These are phyloP conservation scores for Glonium stellatum DNA, from an alignment of 495 filamentous ascomycete genomes.

Conservation along the genomic window DNA sequence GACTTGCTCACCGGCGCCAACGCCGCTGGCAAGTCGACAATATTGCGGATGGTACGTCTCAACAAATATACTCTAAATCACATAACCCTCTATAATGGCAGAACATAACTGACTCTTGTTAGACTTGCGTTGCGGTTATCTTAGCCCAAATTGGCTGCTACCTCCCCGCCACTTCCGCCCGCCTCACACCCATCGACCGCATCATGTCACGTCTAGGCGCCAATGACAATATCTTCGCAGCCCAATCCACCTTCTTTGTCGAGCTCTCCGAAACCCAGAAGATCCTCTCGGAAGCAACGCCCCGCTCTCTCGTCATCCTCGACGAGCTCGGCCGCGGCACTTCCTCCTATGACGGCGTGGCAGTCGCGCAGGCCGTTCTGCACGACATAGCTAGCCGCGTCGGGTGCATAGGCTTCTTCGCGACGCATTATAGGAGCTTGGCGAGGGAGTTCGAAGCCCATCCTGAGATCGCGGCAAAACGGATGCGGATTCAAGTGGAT, in stretches of 20 bases:
- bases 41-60: constrained; percentile 78
- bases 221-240: constrained; percentile 98
- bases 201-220: constrained; percentile 99
- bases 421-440: constrained; percentile 93
- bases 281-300: constrained; percentile 91
- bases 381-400: constrained; percentile 92
- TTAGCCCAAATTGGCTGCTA: constrained; percentile 98
- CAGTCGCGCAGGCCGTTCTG: constrained; percentile 91
- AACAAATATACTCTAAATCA: neutral
- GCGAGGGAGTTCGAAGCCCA: constrained; percentile 83
- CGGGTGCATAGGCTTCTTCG: constrained; percentile 93
- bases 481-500: constrained; percentile 94
- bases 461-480: constrained; percentile 73
- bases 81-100: no score
- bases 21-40: constrained; percentile 96
- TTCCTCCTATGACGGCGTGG: constrained; percentile 88
- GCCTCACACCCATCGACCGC: constrained; percentile 85
- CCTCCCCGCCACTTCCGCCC: constrained; percentile 74
- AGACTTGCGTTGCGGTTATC: constrained; percentile 91
- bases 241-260: constrained; percentile 97
- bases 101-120: constrained; percentile 5
- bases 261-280: constrained; percentile 97
- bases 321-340: constrained; percentile 96
- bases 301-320: constrained; percentile 91
- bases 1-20: constrained; percentile 94